A percentile compares a stretch with the other conserved stretches of the same genome.
These are phyloP conservation scores for Lasiodiplodia citricola DNA, from an alignment of 2,329 filamentous ascomycete species.

Conservation along the genomic window DNA sequence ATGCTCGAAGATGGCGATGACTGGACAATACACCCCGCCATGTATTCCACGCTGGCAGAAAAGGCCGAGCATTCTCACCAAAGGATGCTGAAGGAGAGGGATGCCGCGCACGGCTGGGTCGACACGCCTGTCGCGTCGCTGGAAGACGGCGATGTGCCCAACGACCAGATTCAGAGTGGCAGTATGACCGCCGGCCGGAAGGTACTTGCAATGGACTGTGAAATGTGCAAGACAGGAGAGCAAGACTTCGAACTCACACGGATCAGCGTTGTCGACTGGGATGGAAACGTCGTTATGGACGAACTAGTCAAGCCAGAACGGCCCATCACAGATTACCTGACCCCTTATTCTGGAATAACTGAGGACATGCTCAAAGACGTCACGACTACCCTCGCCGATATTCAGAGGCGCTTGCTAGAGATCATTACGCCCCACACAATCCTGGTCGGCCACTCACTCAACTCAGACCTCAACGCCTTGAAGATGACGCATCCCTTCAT, in stretches of 20 bases:
- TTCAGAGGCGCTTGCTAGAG: constrained; percentile 76
- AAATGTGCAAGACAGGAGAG: constrained; percentile 92
- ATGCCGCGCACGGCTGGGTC: constrained; percentile 74
- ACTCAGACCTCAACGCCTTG: constrained; percentile 83
- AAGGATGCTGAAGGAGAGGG: constrained; percentile 58
- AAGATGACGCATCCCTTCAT: constrained; percentile 90
- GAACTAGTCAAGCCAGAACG: constrained; percentile 89
- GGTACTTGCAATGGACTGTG: constrained; percentile 86
- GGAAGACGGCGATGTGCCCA: constrained; percentile 70
- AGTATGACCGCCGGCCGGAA: constrained; percentile 83
- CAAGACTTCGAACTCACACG: constrained; percentile 83
- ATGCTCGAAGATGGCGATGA: constrained; percentile 73
- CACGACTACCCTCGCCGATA: constrained; percentile 81
- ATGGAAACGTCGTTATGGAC: constrained; percentile 80
- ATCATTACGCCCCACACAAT: constrained; percentile 76
- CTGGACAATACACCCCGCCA: constrained; percentile 81
- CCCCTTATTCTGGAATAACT: constrained; percentile 88
- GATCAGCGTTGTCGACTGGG: constrained; percentile 86
- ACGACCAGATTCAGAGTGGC: constrained; percentile 75
- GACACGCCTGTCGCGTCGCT: constrained; percentile 73
- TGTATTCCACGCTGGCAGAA: constrained; percentile 64
- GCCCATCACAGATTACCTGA: constrained; percentile 92
- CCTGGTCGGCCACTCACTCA: constrained; percentile 79
- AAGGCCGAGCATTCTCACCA: constrained; percentile 59
- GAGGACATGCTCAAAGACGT: constrained; percentile 80